Evolutionary conservation across 2,329 filamentous ascomycete species (phyloP).

Genomic region (Hirsutella rhossiliensis): DNA sequence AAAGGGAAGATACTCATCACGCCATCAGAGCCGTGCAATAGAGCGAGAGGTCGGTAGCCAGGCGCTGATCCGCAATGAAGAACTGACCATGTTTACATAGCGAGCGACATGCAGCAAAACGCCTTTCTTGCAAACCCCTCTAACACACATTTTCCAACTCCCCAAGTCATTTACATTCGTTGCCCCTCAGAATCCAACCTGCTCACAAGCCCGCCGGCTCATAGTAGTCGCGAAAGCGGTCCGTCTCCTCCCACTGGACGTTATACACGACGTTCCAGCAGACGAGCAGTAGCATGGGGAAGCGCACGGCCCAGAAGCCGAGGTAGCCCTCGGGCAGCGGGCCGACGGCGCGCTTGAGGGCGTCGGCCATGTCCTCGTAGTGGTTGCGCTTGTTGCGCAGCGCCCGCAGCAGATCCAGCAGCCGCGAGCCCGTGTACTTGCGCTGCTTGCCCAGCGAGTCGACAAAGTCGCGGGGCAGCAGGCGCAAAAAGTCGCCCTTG

Average conservation of each 20-base stretch:
- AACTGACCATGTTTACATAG: no score
- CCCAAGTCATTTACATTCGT: no score
- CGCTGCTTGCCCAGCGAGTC: conserved; percentile 86
- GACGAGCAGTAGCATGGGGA: conserved; percentile 65
- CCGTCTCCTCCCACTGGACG: conserved; percentile 48
- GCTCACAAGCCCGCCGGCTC: conserved; percentile 26
- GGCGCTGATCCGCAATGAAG: no score
- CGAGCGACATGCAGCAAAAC: no score
- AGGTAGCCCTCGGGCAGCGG: conserved; percentile 70
- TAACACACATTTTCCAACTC: no score
- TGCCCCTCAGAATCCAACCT: background rate
- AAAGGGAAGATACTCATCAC: no score
- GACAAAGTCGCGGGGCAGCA: conserved; percentile 69
- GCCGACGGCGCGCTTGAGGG: conserved; percentile 59
- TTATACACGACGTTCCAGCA: conserved; percentile 67
- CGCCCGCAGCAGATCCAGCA: conserved; percentile 80
- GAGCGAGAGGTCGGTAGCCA: no score
- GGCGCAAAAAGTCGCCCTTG: conserved; percentile 64
- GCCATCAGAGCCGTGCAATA: no score
- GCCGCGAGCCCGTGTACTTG: conserved; percentile 76
- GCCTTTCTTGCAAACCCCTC: no score
- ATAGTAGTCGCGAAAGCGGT: conserved; percentile 65
- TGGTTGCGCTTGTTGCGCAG: conserved; percentile 95
- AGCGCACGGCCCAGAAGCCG: conserved; percentile 68
- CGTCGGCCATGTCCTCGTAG: conserved; percentile 88